Evolutionary conservation across 192 early-diverging fungal species (phyloP).

Genomic region (Backusella sp.): DNA sequence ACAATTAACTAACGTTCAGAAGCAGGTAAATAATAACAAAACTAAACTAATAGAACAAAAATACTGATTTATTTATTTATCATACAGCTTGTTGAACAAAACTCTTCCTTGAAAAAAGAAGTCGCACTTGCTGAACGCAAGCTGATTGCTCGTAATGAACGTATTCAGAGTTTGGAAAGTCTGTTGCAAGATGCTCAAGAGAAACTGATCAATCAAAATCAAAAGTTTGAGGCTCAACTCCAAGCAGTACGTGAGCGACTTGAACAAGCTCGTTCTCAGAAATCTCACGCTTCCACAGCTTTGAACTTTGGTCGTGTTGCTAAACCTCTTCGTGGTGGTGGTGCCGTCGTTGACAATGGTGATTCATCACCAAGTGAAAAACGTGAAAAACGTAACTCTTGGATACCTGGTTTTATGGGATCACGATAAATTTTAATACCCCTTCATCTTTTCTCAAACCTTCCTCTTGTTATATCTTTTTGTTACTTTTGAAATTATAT

Average conservation of each 20-base stretch:
- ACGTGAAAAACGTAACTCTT: conserved; percentile 33
- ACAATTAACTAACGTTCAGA: conserved; percentile 94
- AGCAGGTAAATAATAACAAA: conserved; percentile 50
- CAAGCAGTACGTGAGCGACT: conserved; percentile 74
- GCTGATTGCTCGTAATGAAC: conserved; percentile 88
- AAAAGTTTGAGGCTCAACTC: conserved; percentile 80
- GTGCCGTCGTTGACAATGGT: conserved; percentile 15
- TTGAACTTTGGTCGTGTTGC: conserved; percentile 61
- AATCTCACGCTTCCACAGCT: conserved; percentile 34
- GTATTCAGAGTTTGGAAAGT: conserved; percentile 86
- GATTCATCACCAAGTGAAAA: conserved; percentile 29
- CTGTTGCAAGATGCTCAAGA: conserved; percentile 83
- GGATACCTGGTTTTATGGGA: conserved; percentile 38
- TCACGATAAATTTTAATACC: conserved; percentile 11
- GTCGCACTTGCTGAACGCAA: conserved; percentile 87
- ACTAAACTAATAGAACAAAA: background rate
- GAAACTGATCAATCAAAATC: conserved; percentile 76
- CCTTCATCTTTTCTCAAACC: background rate
- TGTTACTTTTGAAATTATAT: background rate
- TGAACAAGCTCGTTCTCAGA: conserved; percentile 68
- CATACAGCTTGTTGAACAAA: conserved; percentile 86
- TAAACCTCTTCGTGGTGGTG: conserved; percentile 89
- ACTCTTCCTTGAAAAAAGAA: conserved; percentile 95
- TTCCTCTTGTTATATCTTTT: background rate
- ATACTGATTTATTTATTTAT: background rate